These are phyloP conservation scores for Zymoseptoria passerinii DNA, from an alignment of 2,329 filamentous ascomycete species.

Conservation along the genomic window DNA sequence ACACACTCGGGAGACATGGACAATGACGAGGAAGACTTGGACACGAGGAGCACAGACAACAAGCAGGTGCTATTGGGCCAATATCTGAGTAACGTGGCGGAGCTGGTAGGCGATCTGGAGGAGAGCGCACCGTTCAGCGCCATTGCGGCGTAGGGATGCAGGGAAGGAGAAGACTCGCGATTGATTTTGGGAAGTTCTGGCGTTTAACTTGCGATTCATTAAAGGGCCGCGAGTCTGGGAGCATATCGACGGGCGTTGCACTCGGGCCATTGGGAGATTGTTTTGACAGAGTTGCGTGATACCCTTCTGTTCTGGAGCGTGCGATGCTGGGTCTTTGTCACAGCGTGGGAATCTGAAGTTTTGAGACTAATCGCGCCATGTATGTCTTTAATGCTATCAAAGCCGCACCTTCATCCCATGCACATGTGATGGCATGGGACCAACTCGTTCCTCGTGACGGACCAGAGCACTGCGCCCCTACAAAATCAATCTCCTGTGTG, in stretches of 20 bases:
- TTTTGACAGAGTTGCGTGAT: neutral
- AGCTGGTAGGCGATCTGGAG: constrained; percentile 69
- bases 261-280: neutral
- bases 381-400: neutral
- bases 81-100: constrained; percentile 74
- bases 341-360: neutral
- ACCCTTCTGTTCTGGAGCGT: neutral
- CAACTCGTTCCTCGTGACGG: neutral
- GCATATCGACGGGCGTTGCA: neutral
- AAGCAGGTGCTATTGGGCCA: constrained; percentile 71
- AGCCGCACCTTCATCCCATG: neutral
- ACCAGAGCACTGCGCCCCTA: neutral
- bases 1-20: constrained; percentile 30
- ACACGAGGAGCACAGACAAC: constrained; percentile 63
- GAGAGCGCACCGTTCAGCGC: constrained; percentile 61
- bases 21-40: constrained; percentile 28
- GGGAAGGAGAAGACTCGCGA: neutral
- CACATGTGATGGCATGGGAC: neutral
- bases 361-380: neutral
- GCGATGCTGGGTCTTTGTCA: neutral
- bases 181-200: neutral
- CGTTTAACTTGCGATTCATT: neutral
- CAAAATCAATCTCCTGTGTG: neutral
- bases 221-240: neutral
- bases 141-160: neutral